Evolutionary conservation across 352 stramenopile species (phyloP).

Genomic region (Pythium chondricola): DNA sequence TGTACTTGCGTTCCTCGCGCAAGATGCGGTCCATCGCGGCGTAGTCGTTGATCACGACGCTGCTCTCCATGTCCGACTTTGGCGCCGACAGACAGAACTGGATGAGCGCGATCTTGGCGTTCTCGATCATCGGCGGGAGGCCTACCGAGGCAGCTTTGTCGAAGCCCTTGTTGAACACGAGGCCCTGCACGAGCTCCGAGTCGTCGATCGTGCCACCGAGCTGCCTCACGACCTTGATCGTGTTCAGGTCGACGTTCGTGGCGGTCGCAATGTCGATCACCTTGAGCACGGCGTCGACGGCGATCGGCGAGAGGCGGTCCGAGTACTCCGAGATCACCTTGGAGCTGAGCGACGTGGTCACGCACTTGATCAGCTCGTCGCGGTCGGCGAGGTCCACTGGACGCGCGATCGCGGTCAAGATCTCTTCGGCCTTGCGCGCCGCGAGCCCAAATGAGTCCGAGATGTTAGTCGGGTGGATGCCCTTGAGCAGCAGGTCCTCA

Average conservation of each 20-base stretch:
- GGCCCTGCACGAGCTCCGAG: slow-evolving; percentile 95
- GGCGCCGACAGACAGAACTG: slow-evolving; percentile 98
- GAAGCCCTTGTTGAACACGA: slow-evolving; percentile 97
- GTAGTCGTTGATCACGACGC: slow-evolving; percentile 99
- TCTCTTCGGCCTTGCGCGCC: slow-evolving; percentile 82
- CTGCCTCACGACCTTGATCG: slow-evolving; percentile 98
- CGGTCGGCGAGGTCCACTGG: slow-evolving; percentile 94
- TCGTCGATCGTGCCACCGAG: slow-evolving; percentile 99
- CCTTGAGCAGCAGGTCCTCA: slow-evolving; percentile 87
- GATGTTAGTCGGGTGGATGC: slow-evolving; percentile 98
- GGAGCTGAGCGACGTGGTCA: slow-evolving; percentile 96
- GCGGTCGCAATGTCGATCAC: slow-evolving; percentile 92
- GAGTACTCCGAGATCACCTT: slow-evolving; percentile 98
- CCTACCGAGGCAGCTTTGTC: slow-evolving; percentile 65
- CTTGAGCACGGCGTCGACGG: slow-evolving; percentile 97
- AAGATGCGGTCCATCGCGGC: slow-evolving; percentile 99
- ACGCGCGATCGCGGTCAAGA: slow-evolving; percentile 86
- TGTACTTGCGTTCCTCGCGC: slow-evolving; percentile 98
- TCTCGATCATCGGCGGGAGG: slow-evolving; percentile 84
- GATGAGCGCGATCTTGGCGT: slow-evolving; percentile 99
- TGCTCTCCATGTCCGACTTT: slow-evolving; percentile 99
- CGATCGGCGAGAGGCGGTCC: slow-evolving; percentile 96
- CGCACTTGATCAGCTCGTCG: slow-evolving; percentile 95
- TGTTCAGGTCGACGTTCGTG: slow-evolving; percentile 96
- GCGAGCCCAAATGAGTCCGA: slow-evolving; percentile 94